Evolutionary conservation across 2,329 filamentous ascomycete genomes (phyloP).

Genomic region (Nemania sp.): DNA sequence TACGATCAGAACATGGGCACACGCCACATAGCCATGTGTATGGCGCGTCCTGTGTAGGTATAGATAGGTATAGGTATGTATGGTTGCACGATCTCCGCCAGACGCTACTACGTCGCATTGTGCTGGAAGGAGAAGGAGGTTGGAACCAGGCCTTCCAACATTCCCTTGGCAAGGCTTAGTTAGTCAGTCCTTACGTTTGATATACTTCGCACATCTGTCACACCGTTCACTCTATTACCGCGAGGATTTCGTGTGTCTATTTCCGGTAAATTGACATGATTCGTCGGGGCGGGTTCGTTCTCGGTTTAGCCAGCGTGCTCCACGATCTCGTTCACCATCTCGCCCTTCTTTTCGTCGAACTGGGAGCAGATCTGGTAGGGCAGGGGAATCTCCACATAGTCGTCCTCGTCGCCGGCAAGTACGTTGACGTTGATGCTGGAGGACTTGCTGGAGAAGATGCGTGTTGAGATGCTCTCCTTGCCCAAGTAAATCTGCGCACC

Average conservation of each 20-base stretch:
- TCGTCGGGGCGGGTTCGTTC: neutral
- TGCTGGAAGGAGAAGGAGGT: neutral
- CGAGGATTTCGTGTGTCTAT: neutral
- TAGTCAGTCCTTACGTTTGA: neutral
- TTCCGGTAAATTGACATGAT: neutral
- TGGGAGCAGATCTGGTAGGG: slow-evolving; percentile 88
- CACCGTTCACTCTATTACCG: neutral
- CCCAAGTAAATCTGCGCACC: slow-evolving; percentile 85
- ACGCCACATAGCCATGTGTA: slow-evolving; percentile 9
- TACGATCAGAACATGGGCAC: neutral
- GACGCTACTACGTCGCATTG: neutral
- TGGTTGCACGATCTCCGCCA: no score
- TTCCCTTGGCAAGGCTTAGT: no score
- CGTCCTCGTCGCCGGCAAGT: slow-evolving; percentile 70
- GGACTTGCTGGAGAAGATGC: slow-evolving; percentile 52
- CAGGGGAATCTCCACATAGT: slow-evolving; percentile 84
- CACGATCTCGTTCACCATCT: slow-evolving; percentile 90
- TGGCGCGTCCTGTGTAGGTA: slow-evolving; percentile 9
- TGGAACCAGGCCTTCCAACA: no score
- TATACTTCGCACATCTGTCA: neutral
- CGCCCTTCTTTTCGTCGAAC: slow-evolving; percentile 70
- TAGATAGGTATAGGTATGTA: neutral
- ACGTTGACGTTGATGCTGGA: slow-evolving; percentile 87
- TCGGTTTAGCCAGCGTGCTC: slow-evolving; percentile 77
- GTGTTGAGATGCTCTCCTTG: slow-evolving; percentile 83